These are phyloP conservation scores for Hippophae rhamnoides DNA, from an alignment of 306 rosid genomes.

Conservation along the genomic window DNA sequence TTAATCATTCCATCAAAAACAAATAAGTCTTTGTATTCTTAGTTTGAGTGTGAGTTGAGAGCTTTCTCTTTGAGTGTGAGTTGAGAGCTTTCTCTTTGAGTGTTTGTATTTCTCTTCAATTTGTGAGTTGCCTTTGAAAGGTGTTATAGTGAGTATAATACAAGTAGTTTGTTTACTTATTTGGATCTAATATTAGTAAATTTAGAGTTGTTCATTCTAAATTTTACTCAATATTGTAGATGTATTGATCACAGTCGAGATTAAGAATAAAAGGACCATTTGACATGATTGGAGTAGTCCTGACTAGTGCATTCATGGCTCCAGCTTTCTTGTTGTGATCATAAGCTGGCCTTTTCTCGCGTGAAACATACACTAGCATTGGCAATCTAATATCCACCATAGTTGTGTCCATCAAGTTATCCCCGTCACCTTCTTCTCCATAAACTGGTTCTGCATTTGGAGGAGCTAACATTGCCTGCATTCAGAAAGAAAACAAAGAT, in stretches of 20 bases:
- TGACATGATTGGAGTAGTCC: conserved; percentile 84
- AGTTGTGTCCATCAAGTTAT: conserved; percentile 59
- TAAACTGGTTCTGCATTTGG: conserved; percentile 63
- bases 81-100: too few species aligned
- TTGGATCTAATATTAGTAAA: too few species aligned
- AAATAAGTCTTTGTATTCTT: too few species aligned
- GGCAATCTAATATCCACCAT: conserved; percentile 68
- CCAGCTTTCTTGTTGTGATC: conserved; percentile 93
- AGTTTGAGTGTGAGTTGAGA: too few species aligned
- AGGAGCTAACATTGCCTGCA: conserved; percentile 84
- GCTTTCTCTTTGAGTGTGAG: too few species aligned
- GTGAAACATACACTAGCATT: conserved; percentile 75
- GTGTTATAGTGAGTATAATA: too few species aligned
- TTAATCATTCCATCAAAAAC: too few species aligned
- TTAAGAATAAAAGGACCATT: conserved; percentile 81
- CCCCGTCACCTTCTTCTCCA: conserved; percentile 53
- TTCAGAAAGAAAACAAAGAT: neutral
- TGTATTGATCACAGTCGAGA: conserved; percentile 83
- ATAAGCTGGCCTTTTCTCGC: conserved; percentile 73
- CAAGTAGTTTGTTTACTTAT: too few species aligned
- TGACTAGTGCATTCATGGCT: conserved; percentile 81
- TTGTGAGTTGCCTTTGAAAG: too few species aligned
- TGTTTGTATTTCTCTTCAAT: too few species aligned
- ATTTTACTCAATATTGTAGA: too few species aligned
- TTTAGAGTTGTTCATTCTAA: too few species aligned